phyloP scores from a whole-genome alignment of 495 filamentous ascomycete species.

The Cladorrhinum samala region DNA sequence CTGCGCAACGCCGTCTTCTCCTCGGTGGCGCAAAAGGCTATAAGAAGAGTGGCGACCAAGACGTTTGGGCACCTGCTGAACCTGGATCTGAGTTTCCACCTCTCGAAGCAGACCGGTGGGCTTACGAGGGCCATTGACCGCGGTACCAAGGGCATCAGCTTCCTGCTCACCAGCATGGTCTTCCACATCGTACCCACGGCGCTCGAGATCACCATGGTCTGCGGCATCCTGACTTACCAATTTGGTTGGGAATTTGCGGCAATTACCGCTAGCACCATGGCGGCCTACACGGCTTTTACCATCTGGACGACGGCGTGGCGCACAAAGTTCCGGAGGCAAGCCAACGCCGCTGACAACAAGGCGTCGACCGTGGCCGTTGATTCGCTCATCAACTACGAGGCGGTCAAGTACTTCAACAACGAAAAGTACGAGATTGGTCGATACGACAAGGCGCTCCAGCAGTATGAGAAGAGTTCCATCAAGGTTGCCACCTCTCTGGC shows the following conservation, averaged over 20 bases:
- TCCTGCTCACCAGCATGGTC: constrained; percentile 93
- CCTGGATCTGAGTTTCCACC: constrained; percentile 88
- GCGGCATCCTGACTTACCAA: constrained; percentile 88
- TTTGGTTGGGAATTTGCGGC: constrained; percentile 87
- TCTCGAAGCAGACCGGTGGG: constrained; percentile 89
- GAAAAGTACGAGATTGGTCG: constrained; percentile 87
- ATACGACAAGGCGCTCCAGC: constrained; percentile 79
- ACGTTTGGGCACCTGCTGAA: constrained; percentile 87
- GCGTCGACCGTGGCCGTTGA: constrained; percentile 94
- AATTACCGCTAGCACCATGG: constrained; percentile 87
- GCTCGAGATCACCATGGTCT: constrained; percentile 90
- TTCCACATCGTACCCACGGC: constrained; percentile 95
- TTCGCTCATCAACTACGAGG: constrained; percentile 96
- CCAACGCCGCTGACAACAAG: constrained; percentile 93
- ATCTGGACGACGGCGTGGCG: constrained; percentile 94
- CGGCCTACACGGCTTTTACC: constrained; percentile 88
- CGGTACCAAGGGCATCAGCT: constrained; percentile 97
- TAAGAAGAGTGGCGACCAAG: constrained; percentile 80
- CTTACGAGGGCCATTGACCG: constrained; percentile 91
- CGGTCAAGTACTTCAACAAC: constrained; percentile 99
- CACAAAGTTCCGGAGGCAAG: constrained; percentile 89
- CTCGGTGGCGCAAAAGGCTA: constrained; percentile 93
- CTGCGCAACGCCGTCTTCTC: constrained; percentile 93
- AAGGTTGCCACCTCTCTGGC: constrained; percentile 91
- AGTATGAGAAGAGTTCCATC: constrained; percentile 90